phyloP scores from a whole-genome alignment of 768 basidiomycete genomes.

The Suillus hirtellus region DNA sequence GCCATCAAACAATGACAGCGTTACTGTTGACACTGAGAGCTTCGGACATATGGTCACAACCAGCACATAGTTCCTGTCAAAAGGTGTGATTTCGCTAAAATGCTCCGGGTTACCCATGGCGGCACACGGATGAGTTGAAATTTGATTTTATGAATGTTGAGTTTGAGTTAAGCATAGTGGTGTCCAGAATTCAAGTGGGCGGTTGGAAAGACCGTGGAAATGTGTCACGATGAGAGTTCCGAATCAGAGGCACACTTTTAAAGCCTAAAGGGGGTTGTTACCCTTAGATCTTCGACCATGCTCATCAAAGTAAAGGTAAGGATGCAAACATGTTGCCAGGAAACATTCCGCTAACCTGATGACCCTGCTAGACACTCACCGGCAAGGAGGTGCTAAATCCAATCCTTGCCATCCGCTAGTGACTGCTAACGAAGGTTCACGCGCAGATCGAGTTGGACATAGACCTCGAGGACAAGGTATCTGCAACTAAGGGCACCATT shows the following conservation, averaged over 20 bases:
- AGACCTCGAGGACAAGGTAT: conserved; percentile 82
- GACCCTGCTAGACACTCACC: conserved; percentile 73
- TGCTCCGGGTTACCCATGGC: no score
- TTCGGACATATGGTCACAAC: no score
- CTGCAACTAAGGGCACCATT: background rate
- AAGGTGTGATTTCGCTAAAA: no score
- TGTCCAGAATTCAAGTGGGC: no score
- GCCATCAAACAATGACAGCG: no score
- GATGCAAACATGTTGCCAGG: background rate
- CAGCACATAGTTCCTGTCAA: no score
- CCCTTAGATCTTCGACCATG: conserved; percentile 42
- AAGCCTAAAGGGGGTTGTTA: conserved; percentile 1
- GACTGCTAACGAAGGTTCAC: conserved; percentile 14
- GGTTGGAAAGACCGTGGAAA: conserved; percentile 3
- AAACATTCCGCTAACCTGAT: conserved; percentile 7
- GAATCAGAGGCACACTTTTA: background rate
- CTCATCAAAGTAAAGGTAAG: conserved; percentile 88
- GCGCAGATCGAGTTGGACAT: conserved; percentile 91
- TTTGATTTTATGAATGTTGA: no score
- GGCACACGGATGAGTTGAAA: no score
- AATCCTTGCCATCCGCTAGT: conserved; percentile 6
- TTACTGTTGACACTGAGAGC: no score
- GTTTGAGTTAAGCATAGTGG: no score
- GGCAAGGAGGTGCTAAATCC: conserved; percentile 81
- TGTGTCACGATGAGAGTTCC: background rate